These are phyloP conservation scores for Gossypium turneri DNA, from an alignment of 345 rosid genomes.

Conservation along the genomic window DNA sequence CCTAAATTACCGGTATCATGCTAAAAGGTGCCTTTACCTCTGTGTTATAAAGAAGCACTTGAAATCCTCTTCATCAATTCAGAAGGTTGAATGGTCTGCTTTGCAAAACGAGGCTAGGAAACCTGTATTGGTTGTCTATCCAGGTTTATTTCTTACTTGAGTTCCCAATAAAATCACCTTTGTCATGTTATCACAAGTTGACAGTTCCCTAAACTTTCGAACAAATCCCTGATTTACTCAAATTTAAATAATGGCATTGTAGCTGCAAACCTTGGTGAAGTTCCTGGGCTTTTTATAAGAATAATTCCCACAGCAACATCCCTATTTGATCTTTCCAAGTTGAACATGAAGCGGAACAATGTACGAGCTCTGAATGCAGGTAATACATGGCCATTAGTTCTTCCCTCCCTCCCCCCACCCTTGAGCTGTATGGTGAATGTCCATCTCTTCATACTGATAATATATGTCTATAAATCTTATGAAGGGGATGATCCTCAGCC, in stretches of 20 bases:
- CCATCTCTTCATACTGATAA: background rate
- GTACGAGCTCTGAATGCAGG: conserved; percentile 62
- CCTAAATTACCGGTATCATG: conserved; percentile 82
- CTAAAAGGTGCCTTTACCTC: conserved; percentile 80
- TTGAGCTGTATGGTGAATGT: conserved; percentile 13
- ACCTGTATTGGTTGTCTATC: conserved; percentile 69
- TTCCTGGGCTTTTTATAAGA: conserved; percentile 54
- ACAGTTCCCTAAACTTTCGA: background rate
- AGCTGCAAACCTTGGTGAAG: conserved; percentile 50
- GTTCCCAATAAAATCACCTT: background rate
- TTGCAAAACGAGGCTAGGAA: conserved; percentile 87
- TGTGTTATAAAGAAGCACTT: conserved; percentile 65
- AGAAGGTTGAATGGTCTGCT: conserved; percentile 75
- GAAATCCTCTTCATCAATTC: conserved; percentile 37
- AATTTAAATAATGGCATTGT: conserved; percentile 21
- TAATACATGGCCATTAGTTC: conserved; percentile 21
- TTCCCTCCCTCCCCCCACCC: too few species aligned
- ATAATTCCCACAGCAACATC: conserved; percentile 72
- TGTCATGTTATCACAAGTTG: background rate
- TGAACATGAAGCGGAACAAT: conserved; percentile 66
- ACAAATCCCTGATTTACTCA: background rate
- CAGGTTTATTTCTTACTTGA: conserved; percentile 42
- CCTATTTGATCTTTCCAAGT: conserved; percentile 55
- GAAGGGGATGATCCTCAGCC: conserved; percentile 46
- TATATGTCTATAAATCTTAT: conserved; percentile 19